Conservation (phyloP, 257 asterid species). For the Solanum dulcamara region DNA sequence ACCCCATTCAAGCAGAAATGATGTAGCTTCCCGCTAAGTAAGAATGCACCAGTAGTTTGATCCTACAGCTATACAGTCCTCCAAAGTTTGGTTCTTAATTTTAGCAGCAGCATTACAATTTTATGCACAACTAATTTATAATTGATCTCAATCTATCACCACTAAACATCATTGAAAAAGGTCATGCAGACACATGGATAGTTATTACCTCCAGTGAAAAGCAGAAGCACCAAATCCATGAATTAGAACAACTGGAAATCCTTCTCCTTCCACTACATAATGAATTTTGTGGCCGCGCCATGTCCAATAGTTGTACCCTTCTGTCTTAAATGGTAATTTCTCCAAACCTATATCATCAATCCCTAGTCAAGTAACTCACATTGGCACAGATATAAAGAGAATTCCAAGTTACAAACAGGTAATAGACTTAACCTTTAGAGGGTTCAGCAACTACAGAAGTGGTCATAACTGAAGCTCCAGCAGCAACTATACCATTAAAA, state of each 20-base stretch:
- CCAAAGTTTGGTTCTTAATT: background rate
- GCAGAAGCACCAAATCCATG: slow-evolving; percentile 99
- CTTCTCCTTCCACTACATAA: slow-evolving; percentile 90
- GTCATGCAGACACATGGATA: background rate
- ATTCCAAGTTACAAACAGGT: background rate
- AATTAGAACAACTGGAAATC: slow-evolving; percentile 70
- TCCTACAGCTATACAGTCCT: background rate
- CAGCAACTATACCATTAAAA: slow-evolving; percentile 58
- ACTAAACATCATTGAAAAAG: background rate
- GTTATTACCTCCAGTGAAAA: slow-evolving; percentile 78
- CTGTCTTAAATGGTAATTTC: slow-evolving; percentile 57
- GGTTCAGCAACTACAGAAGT: slow-evolving; percentile 44
- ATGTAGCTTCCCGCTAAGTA: background rate
- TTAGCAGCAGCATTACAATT: background rate
- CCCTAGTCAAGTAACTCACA: background rate
- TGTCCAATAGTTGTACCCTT: slow-evolving; percentile 80
- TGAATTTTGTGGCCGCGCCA: slow-evolving; percentile 80
- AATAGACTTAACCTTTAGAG: slow-evolving; percentile 32
- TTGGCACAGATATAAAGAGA: background rate
- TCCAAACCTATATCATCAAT: slow-evolving; percentile 45
- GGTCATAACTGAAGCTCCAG: slow-evolving; percentile 62
- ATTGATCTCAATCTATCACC: background rate
- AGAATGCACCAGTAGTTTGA: background rate
- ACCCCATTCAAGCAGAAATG: background rate
- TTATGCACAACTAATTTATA: background rate